Percentiles rank a stretch among this genome's conserved stretches.
These are phyloP conservation scores for Nitzschia putrida DNA, from an alignment of 108 stramenopile species.

Conservation along the genomic window DNA sequence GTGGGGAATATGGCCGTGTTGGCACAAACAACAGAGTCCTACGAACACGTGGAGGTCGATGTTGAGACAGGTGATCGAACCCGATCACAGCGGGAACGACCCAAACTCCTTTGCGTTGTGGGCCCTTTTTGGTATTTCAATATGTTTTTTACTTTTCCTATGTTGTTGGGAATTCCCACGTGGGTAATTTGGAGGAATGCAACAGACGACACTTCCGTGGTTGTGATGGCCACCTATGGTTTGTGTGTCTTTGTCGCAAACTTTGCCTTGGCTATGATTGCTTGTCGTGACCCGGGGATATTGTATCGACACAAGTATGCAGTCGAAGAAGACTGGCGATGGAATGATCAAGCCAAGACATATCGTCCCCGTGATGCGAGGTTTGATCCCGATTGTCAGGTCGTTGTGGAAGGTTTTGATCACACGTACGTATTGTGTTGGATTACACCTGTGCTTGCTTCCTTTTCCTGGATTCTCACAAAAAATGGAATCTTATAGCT, in stretches of 20 bases:
- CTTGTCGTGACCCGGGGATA: slow-evolving; percentile 65
- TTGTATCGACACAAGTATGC: slow-evolving; percentile 38
- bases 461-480: not conserved
- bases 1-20: slow-evolving; percentile 85
- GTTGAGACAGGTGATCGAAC: slow-evolving; percentile 19
- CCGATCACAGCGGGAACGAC: slow-evolving; percentile 22
- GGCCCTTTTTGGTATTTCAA: slow-evolving; percentile 53
- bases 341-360: slow-evolving; percentile 85
- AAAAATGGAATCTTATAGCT: slow-evolving; percentile 8
- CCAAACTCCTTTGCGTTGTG: slow-evolving; percentile 40
- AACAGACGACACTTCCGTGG: not conserved
- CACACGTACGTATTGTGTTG: slow-evolving; percentile 60
- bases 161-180: slow-evolving; percentile 32
- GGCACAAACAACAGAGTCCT: slow-evolving; percentile 27
- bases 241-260: slow-evolving; percentile 30
- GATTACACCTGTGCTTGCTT: not conserved
- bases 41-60: slow-evolving; percentile 19
- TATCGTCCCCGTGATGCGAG: slow-evolving; percentile 74
- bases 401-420: slow-evolving; percentile 87
- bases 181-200: slow-evolving; percentile 15
- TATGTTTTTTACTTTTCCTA: slow-evolving; percentile 29
- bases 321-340: slow-evolving; percentile 52
- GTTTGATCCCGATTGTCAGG: slow-evolving; percentile 82
- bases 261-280: slow-evolving; percentile 42
- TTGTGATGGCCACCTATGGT: slow-evolving; percentile 31